A percentile compares a stretch with the other conserved stretches of the same genome.
Evolutionary conservation across 78 protist species (phyloP).

Genomic region (Monosiga brevicollis): DNA sequence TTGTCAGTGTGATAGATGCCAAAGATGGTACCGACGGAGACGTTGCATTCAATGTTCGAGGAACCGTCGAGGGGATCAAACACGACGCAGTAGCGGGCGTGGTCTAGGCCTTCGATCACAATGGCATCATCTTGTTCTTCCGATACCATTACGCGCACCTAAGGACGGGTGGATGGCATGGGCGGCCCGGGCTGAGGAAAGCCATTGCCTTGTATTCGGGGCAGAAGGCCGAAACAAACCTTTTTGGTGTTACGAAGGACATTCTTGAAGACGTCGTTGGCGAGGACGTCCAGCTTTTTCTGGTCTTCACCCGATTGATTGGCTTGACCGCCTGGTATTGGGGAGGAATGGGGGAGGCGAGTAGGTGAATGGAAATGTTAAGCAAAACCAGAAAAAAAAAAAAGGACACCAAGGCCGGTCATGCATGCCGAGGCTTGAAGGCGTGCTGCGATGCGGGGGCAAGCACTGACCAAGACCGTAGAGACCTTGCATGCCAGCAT

Average conservation of each 20-base stretch:
- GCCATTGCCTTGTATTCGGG: neutral
- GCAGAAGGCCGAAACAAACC: too few species aligned
- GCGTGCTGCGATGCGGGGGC: too few species aligned
- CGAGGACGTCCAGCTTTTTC: constrained; percentile 56
- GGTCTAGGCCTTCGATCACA: constrained; percentile 5
- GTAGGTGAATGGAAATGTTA: too few species aligned
- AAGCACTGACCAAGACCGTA: neutral
- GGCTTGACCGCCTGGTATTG: neutral
- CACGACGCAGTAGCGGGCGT: neutral
- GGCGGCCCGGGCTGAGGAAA: neutral
- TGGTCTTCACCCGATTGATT: constrained; percentile 42
- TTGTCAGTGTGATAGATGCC: constrained; percentile 46
- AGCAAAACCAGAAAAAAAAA: too few species aligned
- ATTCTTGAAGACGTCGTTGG: constrained; percentile 35
- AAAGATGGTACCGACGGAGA: constrained; percentile 66
- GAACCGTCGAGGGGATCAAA: constrained; percentile 67
- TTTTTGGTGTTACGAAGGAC: neutral
- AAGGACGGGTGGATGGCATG: constrained; percentile 2
- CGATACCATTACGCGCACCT: constrained; percentile 29
- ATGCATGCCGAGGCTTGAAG: too few species aligned
- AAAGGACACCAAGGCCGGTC: too few species aligned
- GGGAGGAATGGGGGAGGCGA: too few species aligned
- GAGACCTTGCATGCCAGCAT: neutral
- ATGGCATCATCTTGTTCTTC: constrained; percentile 54
- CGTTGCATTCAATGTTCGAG: constrained; percentile 60